These are phyloP conservation scores for Condylostoma magnum DNA, from an alignment of 169 alveolate genomes.

Conservation along the genomic window DNA sequence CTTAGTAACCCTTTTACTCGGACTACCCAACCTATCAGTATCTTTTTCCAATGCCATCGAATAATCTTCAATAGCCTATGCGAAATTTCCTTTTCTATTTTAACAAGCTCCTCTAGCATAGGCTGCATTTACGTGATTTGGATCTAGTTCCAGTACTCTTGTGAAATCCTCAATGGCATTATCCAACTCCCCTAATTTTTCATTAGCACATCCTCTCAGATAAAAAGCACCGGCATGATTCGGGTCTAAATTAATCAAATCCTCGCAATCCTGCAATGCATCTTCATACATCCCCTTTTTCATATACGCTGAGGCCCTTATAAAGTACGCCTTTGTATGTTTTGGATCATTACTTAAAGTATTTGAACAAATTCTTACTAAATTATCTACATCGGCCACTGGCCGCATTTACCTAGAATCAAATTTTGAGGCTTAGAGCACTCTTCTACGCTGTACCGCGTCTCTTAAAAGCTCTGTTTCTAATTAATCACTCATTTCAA, in stretches of 20 bases:
- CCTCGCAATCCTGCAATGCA: constrained; percentile 69
- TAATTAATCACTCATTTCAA: not conserved
- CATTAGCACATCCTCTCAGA: constrained; percentile 68
- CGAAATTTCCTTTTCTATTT: constrained; percentile 71
- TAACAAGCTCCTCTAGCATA: constrained; percentile 76
- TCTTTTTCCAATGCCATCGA: constrained; percentile 71
- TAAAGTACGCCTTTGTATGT: constrained; percentile 75
- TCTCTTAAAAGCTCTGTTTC: not conserved
- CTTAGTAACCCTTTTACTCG: no score
- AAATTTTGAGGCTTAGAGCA: not conserved
- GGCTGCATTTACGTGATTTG: constrained; percentile 74
- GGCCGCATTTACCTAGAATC: constrained; percentile 18
- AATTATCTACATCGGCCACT: constrained; percentile 73
- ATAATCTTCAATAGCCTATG: constrained; percentile 75
- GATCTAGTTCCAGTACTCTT: constrained; percentile 63
- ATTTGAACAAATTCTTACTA: constrained; percentile 68
- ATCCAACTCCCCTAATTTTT: constrained; percentile 60
- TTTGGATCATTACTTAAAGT: constrained; percentile 69
- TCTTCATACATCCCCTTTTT: constrained; percentile 58
- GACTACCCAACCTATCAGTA: no score
- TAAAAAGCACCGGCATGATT: constrained; percentile 69
- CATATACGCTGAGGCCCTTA: constrained; percentile 67
- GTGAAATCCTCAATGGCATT: constrained; percentile 59
- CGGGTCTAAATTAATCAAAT: constrained; percentile 53
- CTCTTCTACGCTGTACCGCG: not conserved